These are phyloP conservation scores for Populus tomentosa DNA, from an alignment of 441 rosid species.

Conservation along the genomic window DNA sequence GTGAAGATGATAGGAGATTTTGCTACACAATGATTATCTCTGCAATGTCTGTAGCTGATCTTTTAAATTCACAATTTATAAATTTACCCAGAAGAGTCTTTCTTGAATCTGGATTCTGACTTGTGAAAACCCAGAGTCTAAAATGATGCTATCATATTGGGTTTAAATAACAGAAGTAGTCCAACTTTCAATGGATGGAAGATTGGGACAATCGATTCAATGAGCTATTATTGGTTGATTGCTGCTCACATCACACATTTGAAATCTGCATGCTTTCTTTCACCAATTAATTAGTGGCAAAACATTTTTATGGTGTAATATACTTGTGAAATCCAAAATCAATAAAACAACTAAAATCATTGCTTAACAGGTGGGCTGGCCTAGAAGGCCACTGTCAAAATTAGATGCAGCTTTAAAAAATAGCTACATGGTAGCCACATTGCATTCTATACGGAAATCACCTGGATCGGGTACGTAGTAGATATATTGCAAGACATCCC, in stretches of 20 bases:
- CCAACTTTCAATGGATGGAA: not conserved
- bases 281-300: not conserved
- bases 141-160: not conserved
- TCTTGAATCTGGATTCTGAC: not conserved
- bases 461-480: constrained; percentile 62
- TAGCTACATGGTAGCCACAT: constrained; percentile 91
- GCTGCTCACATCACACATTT: not conserved
- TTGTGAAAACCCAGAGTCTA: not conserved
- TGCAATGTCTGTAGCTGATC: not conserved
- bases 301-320: not conserved
- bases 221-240: not conserved
- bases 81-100: not conserved
- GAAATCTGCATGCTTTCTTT: not conserved
- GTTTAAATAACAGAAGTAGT: not conserved
- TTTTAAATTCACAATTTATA: not conserved
- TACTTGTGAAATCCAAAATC: not conserved
- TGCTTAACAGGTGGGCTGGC: constrained; percentile 84
- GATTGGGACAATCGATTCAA: not conserved
- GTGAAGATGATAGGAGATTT: not conserved
- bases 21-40: not conserved
- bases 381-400: constrained; percentile 80
- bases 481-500: not conserved
- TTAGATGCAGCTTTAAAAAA: constrained; percentile 85
- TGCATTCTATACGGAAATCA: constrained; percentile 63
- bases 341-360: not conserved